Evolutionary conservation across 257 asterid genomes (phyloP).

Genomic region (Anisodus tanguticus): DNA sequence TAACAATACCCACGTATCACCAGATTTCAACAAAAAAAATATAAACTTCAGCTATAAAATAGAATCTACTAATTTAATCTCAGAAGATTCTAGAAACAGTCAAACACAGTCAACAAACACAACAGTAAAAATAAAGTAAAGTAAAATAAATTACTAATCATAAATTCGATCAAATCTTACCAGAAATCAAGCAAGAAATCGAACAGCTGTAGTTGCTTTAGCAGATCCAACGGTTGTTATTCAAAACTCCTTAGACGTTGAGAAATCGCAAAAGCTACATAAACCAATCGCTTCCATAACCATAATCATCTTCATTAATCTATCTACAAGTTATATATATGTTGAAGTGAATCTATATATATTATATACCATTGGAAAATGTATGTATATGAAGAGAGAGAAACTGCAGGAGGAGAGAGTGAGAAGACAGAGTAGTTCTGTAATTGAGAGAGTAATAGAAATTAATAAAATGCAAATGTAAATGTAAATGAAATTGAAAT

Average conservation of each 20-base stretch:
- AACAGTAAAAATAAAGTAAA: not conserved
- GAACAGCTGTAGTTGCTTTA: not conserved
- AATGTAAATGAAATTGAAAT: slow-evolving; percentile 42
- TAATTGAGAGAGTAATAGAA: slow-evolving; percentile 36
- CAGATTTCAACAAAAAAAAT: not conserved
- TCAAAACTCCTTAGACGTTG: slow-evolving; percentile 21
- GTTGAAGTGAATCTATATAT: not conserved
- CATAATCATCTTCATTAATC: not conserved
- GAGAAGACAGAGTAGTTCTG: slow-evolving; percentile 29
- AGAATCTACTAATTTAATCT: not conserved
- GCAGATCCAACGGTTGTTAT: not conserved
- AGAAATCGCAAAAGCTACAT: not conserved
- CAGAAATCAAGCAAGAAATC: slow-evolving; percentile 22
- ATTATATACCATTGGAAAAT: not conserved
- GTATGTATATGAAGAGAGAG: slow-evolving; percentile 1
- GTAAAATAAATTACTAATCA: not conserved
- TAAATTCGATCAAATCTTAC: slow-evolving; percentile 5
- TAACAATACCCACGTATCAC: not conserved
- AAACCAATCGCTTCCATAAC: not conserved
- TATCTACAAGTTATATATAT: not conserved
- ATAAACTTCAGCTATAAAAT: not conserved
- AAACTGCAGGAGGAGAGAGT: slow-evolving; percentile 38
- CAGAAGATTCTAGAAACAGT: not conserved
- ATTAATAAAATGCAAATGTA: slow-evolving; percentile 44
- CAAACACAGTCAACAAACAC: not conserved